Base-by-base conservation (phyloP, 495 filamentous ascomycete genomes). In the Hypoxylon perforatum region DNA sequence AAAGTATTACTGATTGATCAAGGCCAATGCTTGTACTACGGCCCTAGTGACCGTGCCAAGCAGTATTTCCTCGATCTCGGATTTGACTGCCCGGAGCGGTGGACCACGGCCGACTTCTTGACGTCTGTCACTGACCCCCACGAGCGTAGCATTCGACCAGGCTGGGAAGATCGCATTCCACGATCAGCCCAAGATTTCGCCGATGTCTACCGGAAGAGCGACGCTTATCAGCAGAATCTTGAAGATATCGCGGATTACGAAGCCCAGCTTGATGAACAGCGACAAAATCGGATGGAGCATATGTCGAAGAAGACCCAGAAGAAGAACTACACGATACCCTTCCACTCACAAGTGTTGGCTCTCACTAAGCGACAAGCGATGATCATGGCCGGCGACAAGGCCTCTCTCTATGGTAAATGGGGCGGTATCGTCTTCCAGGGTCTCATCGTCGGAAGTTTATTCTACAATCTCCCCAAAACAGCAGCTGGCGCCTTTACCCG, bases 371-470 rank as follows among this genome's bases (percentile, higher is more conserved):
- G 90, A 14, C 89, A 91, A 67, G 86, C 88, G 46, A 73, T 86
- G 14, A 82, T 91, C 46, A 90, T 91, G 67, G 5, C 66, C 17
- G 70, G 70, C 5, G 68, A 72, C 46, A 66, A 58, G 8, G 73
- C 67, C 15, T 82, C 81, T 8, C 84, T 85, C 52, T 87, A 85
- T 82, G 80, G 86, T 86, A 42, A 86, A 91, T 69, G 62, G 62
- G 70, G 65, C 30, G 65, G 65, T 8, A 72, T 69, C 39, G 61
- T 91, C 25, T 89, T 92, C 74, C 88, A 91, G 66, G 87, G 88
- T 21, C 76, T 95, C 5, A 91, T 96, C 53, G 84, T 93, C 17
- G 91, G 92, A 36, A 89, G 86, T 58, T 70, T 93, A 10, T 96
- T 94, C 71, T 94, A 86, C 75, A 79, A 93, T 42, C 82, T 88